A percentile compares a stretch with the other conserved stretches of the same genome.
These are phyloP conservation scores for Saccharomycopsis oosterbeekiorum DNA, from an alignment of 805 yeast genomes.

Conservation along the genomic window DNA sequence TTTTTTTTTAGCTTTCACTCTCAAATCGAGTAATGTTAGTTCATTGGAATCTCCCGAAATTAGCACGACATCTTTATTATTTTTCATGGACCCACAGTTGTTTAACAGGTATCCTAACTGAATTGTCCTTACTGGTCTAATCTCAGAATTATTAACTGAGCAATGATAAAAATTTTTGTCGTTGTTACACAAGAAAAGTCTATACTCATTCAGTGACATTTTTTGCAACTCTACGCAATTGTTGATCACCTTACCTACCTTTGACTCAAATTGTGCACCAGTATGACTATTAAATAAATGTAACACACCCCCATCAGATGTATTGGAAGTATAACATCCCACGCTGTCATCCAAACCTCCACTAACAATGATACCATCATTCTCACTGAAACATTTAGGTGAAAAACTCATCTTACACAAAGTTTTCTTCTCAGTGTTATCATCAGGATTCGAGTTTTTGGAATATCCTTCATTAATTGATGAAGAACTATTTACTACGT, in stretches of 20 bases:
- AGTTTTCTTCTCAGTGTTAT: too few species aligned
- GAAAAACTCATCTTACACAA: constrained; percentile 37
- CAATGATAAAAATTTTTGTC: constrained; percentile 63
- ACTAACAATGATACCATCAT: constrained; percentile 37
- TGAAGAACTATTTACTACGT: neutral
- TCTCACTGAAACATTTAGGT: constrained; percentile 62
- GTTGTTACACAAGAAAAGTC: constrained; percentile 71
- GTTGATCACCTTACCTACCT: constrained; percentile 73
- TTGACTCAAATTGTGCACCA: constrained; percentile 35
- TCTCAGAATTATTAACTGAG: constrained; percentile 42
- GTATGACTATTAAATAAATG: constrained; percentile 27
- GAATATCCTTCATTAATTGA: neutral
- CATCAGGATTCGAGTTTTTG: neutral
- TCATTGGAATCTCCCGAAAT: constrained; percentile 60
- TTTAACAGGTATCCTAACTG: constrained; percentile 60
- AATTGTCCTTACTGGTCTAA: constrained; percentile 34
- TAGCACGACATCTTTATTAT: constrained; percentile 46
- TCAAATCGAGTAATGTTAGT: constrained; percentile 1
- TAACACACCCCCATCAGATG: constrained; percentile 4
- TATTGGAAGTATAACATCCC: neutral
- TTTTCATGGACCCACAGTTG: constrained; percentile 45
- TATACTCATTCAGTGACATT: constrained; percentile 31
- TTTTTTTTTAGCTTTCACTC: neutral
- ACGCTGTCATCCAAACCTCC: constrained; percentile 32
- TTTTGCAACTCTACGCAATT: constrained; percentile 58